These are phyloP conservation scores for Candolleomyces eurysporus DNA, from an alignment of 768 basidiomycete genomes.

Conservation along the genomic window DNA sequence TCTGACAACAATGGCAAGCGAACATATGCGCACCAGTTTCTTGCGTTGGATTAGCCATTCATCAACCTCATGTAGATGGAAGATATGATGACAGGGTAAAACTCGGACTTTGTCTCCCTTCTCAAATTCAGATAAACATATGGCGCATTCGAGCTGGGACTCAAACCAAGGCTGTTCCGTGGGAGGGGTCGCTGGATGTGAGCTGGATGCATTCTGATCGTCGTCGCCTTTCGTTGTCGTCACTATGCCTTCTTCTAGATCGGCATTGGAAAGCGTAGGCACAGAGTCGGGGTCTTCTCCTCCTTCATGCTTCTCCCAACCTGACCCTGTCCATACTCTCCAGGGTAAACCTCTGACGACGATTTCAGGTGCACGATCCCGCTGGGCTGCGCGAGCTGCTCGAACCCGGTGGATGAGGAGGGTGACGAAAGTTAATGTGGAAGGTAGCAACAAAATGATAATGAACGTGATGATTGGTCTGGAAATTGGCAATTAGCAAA, in stretches of 20 bases:
- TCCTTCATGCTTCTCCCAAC: constrained; percentile 77
- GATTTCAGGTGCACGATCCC: constrained; percentile 81
- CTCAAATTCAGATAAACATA: constrained; percentile 85
- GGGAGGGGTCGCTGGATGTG: constrained; percentile 34
- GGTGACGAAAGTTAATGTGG: constrained; percentile 83
- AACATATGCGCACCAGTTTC: constrained; percentile 68
- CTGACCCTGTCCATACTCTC: constrained; percentile 76
- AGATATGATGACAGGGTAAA: constrained; percentile 92
- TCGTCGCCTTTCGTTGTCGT: constrained; percentile 11
- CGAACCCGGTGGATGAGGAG: constrained; percentile 88
- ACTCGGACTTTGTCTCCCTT: constrained; percentile 90
- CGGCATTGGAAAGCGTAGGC: constrained; percentile 23
- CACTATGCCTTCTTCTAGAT: constrained; percentile 38
- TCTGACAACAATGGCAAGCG: constrained; percentile 1
- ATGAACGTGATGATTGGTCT: constrained; percentile 87
- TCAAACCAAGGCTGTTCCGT: constrained; percentile 72
- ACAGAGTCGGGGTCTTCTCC: constrained; percentile 27
- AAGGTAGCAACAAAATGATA: constrained; percentile 86
- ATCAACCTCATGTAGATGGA: constrained; percentile 90
- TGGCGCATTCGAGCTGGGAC: constrained; percentile 84
- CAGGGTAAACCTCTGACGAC: constrained; percentile 78
- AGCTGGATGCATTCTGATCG: constrained; percentile 19
- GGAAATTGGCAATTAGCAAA: constrained; percentile 11
- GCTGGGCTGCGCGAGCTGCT: constrained; percentile 74
- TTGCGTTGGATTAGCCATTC: constrained; percentile 91